phyloP scores from a whole-genome alignment of 257 asterid species.

The Solanum chmielewskii region DNA sequence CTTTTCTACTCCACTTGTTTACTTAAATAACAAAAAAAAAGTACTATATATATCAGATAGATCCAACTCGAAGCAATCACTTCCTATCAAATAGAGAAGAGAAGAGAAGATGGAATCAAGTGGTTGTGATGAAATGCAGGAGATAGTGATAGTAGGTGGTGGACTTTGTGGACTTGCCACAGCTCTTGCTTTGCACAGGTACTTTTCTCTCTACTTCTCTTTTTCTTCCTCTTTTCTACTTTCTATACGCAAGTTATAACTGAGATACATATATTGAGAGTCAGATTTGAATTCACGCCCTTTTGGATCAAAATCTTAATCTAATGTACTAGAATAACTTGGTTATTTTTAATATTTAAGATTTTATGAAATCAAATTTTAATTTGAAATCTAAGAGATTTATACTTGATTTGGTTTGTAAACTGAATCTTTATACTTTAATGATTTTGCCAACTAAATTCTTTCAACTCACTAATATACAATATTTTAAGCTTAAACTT shows the following conservation, averaged over 20 bases:
- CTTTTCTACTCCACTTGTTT: background rate
- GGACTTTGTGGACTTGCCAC: slow-evolving; percentile 36
- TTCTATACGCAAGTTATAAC: background rate
- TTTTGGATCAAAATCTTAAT: no score
- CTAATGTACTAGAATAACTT: no score
- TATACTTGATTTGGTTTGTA: no score
- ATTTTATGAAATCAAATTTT: no score
- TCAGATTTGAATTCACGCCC: no score
- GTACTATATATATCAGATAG: background rate
- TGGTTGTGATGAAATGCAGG: slow-evolving; percentile 2
- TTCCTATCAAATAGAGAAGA: background rate
- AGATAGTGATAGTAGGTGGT: slow-evolving; percentile 24
- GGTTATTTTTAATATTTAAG: no score
- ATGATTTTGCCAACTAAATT: no score
- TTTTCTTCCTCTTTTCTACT: background rate
- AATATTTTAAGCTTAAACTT: no score
- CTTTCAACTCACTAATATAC: no score
- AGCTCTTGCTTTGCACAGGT: slow-evolving; percentile 31
- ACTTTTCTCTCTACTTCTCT: background rate
- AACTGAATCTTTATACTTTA: no score
- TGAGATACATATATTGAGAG: no score
- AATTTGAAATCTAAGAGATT: no score
- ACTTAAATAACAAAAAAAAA: background rate
- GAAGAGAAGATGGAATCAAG: slow-evolving; percentile 1
- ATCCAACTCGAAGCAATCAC: background rate